Evolutionary conservation across 75 land plant genomes (phyloP).

Genomic region (Pinus taeda): DNA sequence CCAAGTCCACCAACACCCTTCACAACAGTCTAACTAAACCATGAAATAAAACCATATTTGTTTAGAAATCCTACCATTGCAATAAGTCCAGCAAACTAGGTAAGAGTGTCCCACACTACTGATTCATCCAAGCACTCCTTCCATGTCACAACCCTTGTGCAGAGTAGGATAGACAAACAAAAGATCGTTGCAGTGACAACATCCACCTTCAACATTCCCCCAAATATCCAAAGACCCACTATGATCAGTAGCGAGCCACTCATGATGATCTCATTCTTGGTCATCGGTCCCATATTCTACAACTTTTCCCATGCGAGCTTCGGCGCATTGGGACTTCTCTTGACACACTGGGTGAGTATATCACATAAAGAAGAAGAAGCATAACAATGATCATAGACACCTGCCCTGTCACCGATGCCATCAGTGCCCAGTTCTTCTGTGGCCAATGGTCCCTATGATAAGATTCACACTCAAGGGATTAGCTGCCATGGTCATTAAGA

Average conservation of each 20-base stretch:
- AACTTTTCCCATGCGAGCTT: constrained; percentile 80
- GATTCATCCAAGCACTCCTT: constrained; percentile 95
- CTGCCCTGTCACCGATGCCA: constrained; percentile 85
- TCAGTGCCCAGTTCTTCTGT: constrained; percentile 92
- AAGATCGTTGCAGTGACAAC: constrained; percentile 94
- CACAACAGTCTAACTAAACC: constrained; percentile 96
- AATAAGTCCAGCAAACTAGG: constrained; percentile 99
- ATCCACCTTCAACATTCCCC: constrained; percentile 65
- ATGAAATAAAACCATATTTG: constrained; percentile 91
- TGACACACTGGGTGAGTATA: constrained; percentile 76
- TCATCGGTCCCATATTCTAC: constrained; percentile 93
- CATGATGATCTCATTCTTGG: constrained; percentile 88
- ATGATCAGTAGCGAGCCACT: constrained; percentile 75
- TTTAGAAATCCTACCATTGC: constrained; percentile 99
- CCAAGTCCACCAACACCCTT: constrained; percentile 98
- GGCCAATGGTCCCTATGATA: constrained; percentile 57
- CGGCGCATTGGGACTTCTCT: constrained; percentile 97
- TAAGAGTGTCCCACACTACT: constrained; percentile 98
- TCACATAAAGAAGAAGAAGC: constrained; percentile 69
- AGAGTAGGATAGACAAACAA: constrained; percentile 81
- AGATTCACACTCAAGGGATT: constrained; percentile 88
- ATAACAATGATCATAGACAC: constrained; percentile 66
- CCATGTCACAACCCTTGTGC: constrained; percentile 98
- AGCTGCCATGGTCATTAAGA: constrained; percentile 95
- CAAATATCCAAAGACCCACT: constrained; percentile 87